Base-by-base conservation (phyloP, 2,329 filamentous ascomycete species). In the Claviceps digitariae region DNA sequence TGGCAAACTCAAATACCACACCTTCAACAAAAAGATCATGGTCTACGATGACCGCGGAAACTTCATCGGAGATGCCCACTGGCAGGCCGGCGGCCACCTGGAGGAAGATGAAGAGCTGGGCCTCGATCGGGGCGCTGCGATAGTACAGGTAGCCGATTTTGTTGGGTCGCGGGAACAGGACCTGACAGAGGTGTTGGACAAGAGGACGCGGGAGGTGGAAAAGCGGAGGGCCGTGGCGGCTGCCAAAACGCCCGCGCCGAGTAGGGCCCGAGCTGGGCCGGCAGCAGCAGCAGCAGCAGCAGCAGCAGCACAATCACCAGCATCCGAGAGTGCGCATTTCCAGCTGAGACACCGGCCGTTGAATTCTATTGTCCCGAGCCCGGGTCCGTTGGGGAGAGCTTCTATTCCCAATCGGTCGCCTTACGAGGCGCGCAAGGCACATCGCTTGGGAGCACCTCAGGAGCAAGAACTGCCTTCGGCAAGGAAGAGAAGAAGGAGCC, bases 1-100 rank as follows among this genome's bases (percentile, higher is more conserved):
- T 83, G 90, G 91, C 38, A 82, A 82, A 51, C 78, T 96, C 56
- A 86, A 85, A 58, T 95, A 85, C 58, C 90, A 96, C 64, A 85
- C 86, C 0, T 95, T 95, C 78, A 96, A 96, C 71, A 87, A 83
- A 64, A 82, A 88, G 4, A 74, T 93, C 55, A 94, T 96, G 87
- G 87, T 94, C 7, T 91, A 93, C 61, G 90, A 95, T 66, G 82
- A 87, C 48, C 74, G 79, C 2, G 82, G 86, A 0, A 88, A 90
- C 64, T 88, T 84, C 58, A 77, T 96, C 29, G 90, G 90, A 3
- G 90, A 95, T 65, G 81, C 82, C 34, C 88, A 95, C 68, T 93
- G 87, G 83, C 81, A 82, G 45, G 76, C 82, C 47, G 77, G 79
- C 51, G 77, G 76, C 40, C 77, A 79, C n/a, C 71, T 95, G 23